Evolutionary conservation across 441 rosid species (phyloP).

Genomic region (Hura crepitans): DNA sequence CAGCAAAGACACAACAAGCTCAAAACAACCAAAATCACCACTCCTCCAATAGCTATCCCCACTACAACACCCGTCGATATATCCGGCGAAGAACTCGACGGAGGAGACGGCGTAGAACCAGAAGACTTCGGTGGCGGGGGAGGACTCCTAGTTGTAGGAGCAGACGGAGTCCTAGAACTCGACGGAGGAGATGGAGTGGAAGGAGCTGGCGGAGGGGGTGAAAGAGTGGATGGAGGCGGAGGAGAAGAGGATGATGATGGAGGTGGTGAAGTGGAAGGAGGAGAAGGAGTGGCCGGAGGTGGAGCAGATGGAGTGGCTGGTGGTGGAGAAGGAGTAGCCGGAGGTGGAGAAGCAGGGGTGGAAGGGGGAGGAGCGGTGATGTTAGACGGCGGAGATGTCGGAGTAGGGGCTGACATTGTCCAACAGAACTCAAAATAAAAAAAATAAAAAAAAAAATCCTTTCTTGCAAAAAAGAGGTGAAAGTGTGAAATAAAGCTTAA

Average conservation of each 20-base stretch:
- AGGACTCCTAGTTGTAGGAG: conserved; percentile 22
- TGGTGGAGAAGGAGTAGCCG: conserved; percentile 21
- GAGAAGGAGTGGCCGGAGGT: conserved; percentile 16
- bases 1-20: conserved; percentile 47
- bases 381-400: conserved; percentile 40
- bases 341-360: conserved; percentile 24
- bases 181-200: conserved; percentile 28
- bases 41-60: conserved; percentile 74
- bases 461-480: neutral
- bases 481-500: neutral
- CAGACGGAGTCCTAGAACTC: conserved; percentile 19
- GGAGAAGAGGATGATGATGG: conserved; percentile 26
- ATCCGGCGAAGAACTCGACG: conserved; percentile 23
- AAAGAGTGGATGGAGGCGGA: conserved; percentile 17
- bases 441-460: neutral
- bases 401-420: conserved; percentile 46
- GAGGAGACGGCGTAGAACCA: neutral
- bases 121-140: conserved; percentile 24
- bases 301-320: conserved; percentile 32
- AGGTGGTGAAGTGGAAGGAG: conserved; percentile 31
- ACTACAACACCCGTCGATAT: conserved; percentile 59
- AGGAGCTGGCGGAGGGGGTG: conserved; percentile 29
- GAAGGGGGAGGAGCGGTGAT: conserved; percentile 36
- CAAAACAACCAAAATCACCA: conserved; percentile 42
- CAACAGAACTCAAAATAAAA: neutral